Conservation (phyloP, 1,139 yeast genomes). For the Kodamaea arcana region DNA sequence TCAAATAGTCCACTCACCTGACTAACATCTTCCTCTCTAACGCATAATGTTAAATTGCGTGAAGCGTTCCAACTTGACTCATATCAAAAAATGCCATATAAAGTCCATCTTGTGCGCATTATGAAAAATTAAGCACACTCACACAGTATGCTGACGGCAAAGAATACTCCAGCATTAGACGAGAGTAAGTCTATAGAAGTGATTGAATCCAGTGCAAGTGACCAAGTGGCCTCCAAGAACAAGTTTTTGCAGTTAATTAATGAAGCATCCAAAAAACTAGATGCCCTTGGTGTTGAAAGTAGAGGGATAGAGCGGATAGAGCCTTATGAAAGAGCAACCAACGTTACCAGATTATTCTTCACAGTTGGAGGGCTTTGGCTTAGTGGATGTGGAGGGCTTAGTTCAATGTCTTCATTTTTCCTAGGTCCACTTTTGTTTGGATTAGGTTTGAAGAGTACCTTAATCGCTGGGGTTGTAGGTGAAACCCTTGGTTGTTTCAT, state of each 20-base stretch:
- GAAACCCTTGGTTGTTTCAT: constrained; percentile 63
- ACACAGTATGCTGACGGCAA: no score
- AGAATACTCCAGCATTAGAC: background rate
- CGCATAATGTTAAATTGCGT: background rate
- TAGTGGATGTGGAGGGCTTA: constrained; percentile 78
- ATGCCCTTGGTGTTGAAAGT: constrained; percentile 59
- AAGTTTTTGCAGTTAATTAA: constrained; percentile 1
- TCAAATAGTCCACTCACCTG: no score
- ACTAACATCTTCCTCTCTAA: no score
- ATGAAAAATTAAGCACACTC: background rate
- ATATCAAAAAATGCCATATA: no score
- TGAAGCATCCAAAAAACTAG: constrained; percentile 24
- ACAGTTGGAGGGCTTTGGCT: constrained; percentile 76
- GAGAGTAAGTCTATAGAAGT: background rate
- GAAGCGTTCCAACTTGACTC: background rate
- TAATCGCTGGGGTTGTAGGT: constrained; percentile 60
- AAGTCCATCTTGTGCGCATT: background rate
- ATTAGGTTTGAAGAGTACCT: constrained; percentile 59
- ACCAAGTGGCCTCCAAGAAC: background rate
- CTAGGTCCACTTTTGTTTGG: constrained; percentile 69
- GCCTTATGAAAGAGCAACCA: constrained; percentile 62
- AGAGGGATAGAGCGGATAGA: constrained; percentile 78
- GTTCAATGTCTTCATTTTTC: constrained; percentile 79
- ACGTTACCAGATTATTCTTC: constrained; percentile 45
- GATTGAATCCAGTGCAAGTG: background rate